Conservation (phyloP, 352 stramenopile genomes). For the Elongisporangium prolatum region DNA sequence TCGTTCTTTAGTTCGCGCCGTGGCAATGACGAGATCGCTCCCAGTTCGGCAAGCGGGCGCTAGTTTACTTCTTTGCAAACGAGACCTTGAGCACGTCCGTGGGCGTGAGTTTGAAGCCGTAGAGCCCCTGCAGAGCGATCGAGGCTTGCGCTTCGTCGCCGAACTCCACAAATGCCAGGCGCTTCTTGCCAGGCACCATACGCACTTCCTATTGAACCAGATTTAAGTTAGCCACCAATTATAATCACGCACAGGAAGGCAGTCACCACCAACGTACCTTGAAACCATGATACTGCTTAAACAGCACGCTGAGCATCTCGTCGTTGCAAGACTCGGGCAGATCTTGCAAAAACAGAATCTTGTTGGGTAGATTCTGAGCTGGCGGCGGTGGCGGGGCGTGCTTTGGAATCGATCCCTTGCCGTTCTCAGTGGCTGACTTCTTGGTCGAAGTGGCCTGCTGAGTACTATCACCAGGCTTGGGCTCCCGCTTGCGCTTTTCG, state of each 20-base stretch:
- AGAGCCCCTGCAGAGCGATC: slow-evolving; percentile 77
- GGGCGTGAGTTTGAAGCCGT: slow-evolving; percentile 81
- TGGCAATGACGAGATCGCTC: neutral
- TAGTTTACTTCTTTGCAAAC: slow-evolving; percentile 79
- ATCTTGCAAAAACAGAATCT: slow-evolving; percentile 93
- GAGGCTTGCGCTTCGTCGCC: slow-evolving; percentile 76
- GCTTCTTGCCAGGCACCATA: slow-evolving; percentile 91
- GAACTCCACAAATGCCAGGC: slow-evolving; percentile 97
- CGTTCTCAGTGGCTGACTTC: slow-evolving; percentile 24
- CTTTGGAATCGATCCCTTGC: slow-evolving; percentile 8
- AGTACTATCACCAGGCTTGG: slow-evolving; percentile 20
- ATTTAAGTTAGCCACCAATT: neutral
- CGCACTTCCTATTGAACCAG: slow-evolving; percentile 77
- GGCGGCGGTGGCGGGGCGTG: slow-evolving; percentile 27
- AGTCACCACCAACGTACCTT: slow-evolving; percentile 43
- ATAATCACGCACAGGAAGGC: neutral
- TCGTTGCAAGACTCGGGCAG: slow-evolving; percentile 94
- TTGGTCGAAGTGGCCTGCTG: slow-evolving; percentile 13
- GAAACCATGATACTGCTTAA: slow-evolving; percentile 96
- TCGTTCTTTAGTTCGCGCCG: neutral
- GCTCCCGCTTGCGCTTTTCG: slow-evolving; percentile 78
- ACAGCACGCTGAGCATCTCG: slow-evolving; percentile 95
- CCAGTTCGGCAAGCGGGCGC: neutral
- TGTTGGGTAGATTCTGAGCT: slow-evolving; percentile 72
- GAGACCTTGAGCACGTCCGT: slow-evolving; percentile 79